Evolutionary conservation across 495 filamentous ascomycete genomes (phyloP), one percentile per base, ranked within the genome.

Genomic region (Xanthoparmelia taractica): DNA sequence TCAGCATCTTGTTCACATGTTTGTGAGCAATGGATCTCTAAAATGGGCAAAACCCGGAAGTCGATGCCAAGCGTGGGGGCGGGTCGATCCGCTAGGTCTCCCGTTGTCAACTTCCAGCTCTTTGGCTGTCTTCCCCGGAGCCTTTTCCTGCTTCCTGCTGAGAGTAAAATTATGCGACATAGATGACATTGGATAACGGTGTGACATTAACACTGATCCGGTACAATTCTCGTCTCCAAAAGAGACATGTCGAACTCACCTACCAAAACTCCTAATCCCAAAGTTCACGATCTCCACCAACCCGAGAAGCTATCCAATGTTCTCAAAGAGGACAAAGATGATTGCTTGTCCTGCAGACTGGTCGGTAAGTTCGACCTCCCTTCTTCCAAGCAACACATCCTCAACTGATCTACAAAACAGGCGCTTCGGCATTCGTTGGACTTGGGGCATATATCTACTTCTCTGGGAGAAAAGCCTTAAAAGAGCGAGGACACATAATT

Each of bases 391-490:
- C 0, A 43, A 37, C 27, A 18, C 3, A 34, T 57, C n/a, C 31
- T 37, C 34, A 1, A 23, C 27, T 31, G 43, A 58, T 25, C 23
- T 2, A 17, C 18, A 20, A 12, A 23, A 69, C 64, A 95, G 93
- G 93, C 25, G 85, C 86, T 59, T 82, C 85, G 38, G 92, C 89
- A 20, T 96, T 97, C 66, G 78, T 94, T 52, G 92, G 92, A n/a
- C 85, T 97, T 56, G 93, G 90, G 18, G 84, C 82, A 8, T 97
- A 96, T 78, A 92, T 85, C 70, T 96, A 93, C 75, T 78, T 85
- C 63, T 91, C 88, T 12, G 93, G 93, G 40, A 87, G 86, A 68
- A 73, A 75, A 45, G 89, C 95, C 71, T 83, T 97, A 25, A 80
- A 82, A 56, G 77, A 83, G 67, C 87, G 90, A 70, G 78, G 85